These are phyloP conservation scores for Wickerhamiella siamensis DNA, from an alignment of 805 yeast genomes.

Conservation along the genomic window DNA sequence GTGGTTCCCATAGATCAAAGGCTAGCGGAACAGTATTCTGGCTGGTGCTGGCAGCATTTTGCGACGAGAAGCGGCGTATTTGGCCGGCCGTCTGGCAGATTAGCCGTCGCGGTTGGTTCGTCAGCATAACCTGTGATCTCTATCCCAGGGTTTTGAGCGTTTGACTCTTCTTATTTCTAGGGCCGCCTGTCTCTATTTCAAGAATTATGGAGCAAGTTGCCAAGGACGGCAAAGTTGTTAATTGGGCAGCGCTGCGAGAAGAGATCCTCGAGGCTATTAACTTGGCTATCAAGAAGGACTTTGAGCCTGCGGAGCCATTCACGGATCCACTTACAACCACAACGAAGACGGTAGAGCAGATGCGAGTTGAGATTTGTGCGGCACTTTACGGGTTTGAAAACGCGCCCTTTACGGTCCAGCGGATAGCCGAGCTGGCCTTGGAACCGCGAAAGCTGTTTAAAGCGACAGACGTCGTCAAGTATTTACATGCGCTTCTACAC, in stretches of 20 bases:
- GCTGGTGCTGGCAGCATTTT: no score
- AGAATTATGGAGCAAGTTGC: constrained; percentile 6
- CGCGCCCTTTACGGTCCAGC: constrained; percentile 29
- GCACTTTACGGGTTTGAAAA: constrained; percentile 8
- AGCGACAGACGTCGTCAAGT: constrained; percentile 13
- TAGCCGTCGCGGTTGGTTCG: no score
- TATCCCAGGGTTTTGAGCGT: no score
- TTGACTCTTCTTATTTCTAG: no score
- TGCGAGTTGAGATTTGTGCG: constrained; percentile 4
- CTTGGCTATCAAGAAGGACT: constrained; percentile 2
- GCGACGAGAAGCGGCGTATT: no score
- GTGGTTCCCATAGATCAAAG: constrained; percentile 18
- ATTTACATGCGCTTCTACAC: constrained; percentile 13
- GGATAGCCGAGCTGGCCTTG: constrained; percentile 25
- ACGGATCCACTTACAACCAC: constrained; percentile 16
- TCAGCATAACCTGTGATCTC: no score
- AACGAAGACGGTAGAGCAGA: constrained; percentile 7
- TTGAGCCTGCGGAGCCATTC: constrained; percentile 6
- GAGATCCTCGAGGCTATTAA: constrained; percentile 2
- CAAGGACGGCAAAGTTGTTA: constrained; percentile 3
- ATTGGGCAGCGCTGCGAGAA: constrained; percentile 7
- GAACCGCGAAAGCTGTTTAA: constrained; percentile 18
- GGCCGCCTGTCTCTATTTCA: no score
- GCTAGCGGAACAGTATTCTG: constrained; percentile 17
- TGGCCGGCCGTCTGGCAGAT: no score